Evolutionary conservation across 2,329 filamentous ascomycete species (phyloP), one percentile per base, ranked within the genome.

Genomic region (Penicillium sp.): DNA sequence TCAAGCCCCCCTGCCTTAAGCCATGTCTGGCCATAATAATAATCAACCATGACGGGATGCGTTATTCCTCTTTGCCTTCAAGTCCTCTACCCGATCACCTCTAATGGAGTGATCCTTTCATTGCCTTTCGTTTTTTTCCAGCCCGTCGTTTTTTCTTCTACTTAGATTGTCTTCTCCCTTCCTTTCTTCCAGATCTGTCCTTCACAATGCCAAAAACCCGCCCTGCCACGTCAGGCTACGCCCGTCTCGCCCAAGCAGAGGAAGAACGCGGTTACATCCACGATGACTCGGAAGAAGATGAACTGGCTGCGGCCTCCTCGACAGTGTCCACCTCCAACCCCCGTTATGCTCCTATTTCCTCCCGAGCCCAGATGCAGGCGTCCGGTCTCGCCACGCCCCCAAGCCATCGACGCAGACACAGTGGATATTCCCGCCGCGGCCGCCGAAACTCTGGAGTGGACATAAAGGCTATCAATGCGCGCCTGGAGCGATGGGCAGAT

Each of bases 401-500:
- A 56, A 73, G 73, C 49, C 69, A 76, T 58, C 70, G 74, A 65
- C 80, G 79, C 66, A 77, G 80, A 77, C 66, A 78, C 67, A 70
- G 80, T 78, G 66, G 77, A 70, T 66, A 83, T 73, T 56, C 62
- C 26, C 77, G 82, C 61, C 81, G 85, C 51, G 77, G 80, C 59
- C 82, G 87, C 62, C 90, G 90, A 71, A 95, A 93, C 68, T 83
- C 91, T 21, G 93, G 93, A 3, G 93, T 99, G 19, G 95, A 99
- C 70, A 90, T 99, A 71, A 98, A 98, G 74, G 95, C 95, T 58
- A 98, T 99, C 77, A 99, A 99, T 75, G 93, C 93, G 57, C 85
- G 95, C 24, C 80, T 99, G 26, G 95, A 99, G 77, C 84, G 90
- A 72, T 99, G 95, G 95, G 95, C 95, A 16, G 95, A 98, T 67